phyloP scores from a whole-genome alignment of 2,329 filamentous ascomycete species.

The Scedosporium apiospermum region DNA sequence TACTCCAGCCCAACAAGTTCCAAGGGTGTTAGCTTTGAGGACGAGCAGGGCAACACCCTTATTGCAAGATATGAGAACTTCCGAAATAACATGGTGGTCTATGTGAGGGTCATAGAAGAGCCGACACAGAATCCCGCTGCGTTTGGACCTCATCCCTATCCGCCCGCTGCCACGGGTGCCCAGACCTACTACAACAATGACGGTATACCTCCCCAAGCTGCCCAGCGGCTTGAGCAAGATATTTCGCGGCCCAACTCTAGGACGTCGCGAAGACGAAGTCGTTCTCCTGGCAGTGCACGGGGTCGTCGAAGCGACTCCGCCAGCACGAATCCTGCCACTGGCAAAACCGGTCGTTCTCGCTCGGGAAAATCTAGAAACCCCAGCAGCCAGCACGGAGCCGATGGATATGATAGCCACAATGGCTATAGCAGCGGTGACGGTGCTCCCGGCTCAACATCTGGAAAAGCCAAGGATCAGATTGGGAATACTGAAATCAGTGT shows the following conservation, averaged over 20 bases:
- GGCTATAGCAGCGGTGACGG: constrained; percentile 85
- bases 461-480: constrained; percentile 74
- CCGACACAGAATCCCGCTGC: constrained; percentile 44
- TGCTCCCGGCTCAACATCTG: constrained; percentile 56
- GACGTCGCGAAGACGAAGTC: constrained; percentile 66
- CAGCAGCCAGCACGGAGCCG: constrained; percentile 37
- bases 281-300: constrained; percentile 56
- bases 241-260: constrained; percentile 61
- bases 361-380: constrained; percentile 53
- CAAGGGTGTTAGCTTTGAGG: constrained; percentile 90
- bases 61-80: constrained; percentile 98
- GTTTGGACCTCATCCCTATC: constrained; percentile 31
- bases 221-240: constrained; percentile 47
- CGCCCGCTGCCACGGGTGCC: background rate
- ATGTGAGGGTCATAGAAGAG: constrained; percentile 74
- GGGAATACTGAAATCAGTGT: constrained; percentile 95
- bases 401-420: constrained; percentile 57
- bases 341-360: constrained; percentile 60
- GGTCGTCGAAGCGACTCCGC: constrained; percentile 72
- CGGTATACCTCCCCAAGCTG: constrained; percentile 33
- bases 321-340: constrained; percentile 32
- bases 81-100: constrained; percentile 81
- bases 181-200: constrained; percentile 43
- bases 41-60: constrained; percentile 77
- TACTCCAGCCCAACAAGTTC: constrained; percentile 64